Evolutionary conservation across 805 yeast species (phyloP).

Genomic region (Candida cerambycidarum): DNA sequence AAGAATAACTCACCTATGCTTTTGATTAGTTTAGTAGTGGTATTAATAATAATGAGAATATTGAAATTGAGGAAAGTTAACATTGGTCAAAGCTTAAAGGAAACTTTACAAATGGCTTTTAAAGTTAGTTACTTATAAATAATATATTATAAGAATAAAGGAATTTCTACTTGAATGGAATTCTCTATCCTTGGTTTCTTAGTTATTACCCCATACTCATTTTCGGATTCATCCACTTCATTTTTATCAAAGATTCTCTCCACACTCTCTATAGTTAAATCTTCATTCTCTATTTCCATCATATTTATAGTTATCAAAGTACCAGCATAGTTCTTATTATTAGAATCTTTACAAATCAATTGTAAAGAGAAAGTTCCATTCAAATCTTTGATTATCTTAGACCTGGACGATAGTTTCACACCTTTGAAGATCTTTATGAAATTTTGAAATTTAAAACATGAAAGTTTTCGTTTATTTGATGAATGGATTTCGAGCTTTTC

Average conservation of each 20-base stretch:
- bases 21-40: conserved; percentile 20
- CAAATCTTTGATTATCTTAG: conserved; percentile 38
- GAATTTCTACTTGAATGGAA: conserved; percentile 11
- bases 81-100: conserved; percentile 29
- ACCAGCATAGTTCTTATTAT: conserved; percentile 31
- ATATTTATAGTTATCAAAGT: conserved; percentile 40
- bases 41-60: conserved; percentile 22
- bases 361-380: conserved; percentile 39
- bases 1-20: conserved; percentile 30
- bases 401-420: conserved; percentile 38
- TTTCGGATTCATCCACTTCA: neutral
- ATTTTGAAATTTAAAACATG: conserved; percentile 32
- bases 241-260: conserved; percentile 11
- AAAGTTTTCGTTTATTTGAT: conserved; percentile 19
- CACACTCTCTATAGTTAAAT: conserved; percentile 7
- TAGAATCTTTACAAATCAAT: conserved; percentile 34
- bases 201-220: neutral
- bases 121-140: conserved; percentile 40
- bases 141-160: conserved; percentile 12
- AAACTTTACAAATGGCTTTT: conserved; percentile 45
- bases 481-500: conserved; percentile 54
- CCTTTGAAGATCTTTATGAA: conserved; percentile 35
- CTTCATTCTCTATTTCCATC: conserved; percentile 26
- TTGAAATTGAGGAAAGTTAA: conserved; percentile 26
- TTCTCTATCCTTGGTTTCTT: conserved; percentile 1